Evolutionary conservation across 306 rosid species (phyloP), one percentile per base, ranked within the genome.

Genomic region (Coriaria nepalensis): DNA sequence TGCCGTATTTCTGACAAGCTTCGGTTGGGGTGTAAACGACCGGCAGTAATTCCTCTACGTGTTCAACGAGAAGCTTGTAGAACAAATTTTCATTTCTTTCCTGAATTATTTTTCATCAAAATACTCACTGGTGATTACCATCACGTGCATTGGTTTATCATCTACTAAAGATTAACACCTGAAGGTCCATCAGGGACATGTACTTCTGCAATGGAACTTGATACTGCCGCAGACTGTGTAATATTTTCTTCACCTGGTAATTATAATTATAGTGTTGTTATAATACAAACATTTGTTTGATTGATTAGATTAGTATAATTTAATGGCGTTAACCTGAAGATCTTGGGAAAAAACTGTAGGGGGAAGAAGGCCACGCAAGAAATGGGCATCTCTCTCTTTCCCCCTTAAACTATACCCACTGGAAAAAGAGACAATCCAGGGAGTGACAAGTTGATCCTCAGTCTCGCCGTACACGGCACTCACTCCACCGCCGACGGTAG

Each of bases 1-100:
- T 74, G 34, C 97, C 97, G 61, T 90, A 90, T 68, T 90, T 79
- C 76, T 90, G 97, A 71, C 97, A 90, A 60, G 97, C 97, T 71
- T 90, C 97, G 1, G 95, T 85, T 51, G 97, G 97, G 35, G 97
- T 90, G 65, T 90, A 90, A 33, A 90, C 95, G 67, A 90, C 69
- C 10, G 97, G 97, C 13, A 90, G 94, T 61, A 84, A 69, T 74
- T 90, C 97, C 82, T 90, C 97, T 44, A 90, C 87, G 71, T 90
- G 72, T 6, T 81, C 81, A 46, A 85, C 66, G 35, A 90, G 82
- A 63, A 90, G 70, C 64, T 64, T 84, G 67, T 90, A 90, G 66
- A 90, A 90, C 71, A 90, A 56, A 64, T 66, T 85, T 68, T 90
- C 82, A 37, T 90, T 90, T 64, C 76, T 82, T 73, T 63, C 95